phyloP scores from a whole-genome alignment of 805 yeast genomes.

The Myxozyma neglecta region DNA sequence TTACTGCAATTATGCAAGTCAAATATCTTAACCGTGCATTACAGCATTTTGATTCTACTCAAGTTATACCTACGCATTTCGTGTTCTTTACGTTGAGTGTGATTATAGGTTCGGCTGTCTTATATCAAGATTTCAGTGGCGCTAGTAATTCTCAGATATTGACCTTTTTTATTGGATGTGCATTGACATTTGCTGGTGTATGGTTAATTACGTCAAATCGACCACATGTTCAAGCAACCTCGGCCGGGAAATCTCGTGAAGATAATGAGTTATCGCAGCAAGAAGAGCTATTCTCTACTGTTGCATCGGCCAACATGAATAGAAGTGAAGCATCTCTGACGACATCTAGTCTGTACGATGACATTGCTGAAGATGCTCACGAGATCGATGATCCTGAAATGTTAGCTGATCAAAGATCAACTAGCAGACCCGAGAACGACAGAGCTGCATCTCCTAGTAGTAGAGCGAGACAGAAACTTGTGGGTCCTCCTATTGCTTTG shows the following conservation, averaged over 20 bases:
- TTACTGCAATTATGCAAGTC: conserved; percentile 48
- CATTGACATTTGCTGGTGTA: conserved; percentile 46
- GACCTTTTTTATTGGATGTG: conserved; percentile 43
- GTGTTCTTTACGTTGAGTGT: conserved; percentile 50
- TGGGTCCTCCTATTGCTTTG: background rate
- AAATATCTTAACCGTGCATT: conserved; percentile 45
- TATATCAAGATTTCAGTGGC: conserved; percentile 46
- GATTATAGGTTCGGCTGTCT: conserved; percentile 45
- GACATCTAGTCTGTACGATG: conserved; percentile 28
- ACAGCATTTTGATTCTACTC: conserved; percentile 46
- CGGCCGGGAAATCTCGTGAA: background rate
- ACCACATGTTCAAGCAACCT: background rate
- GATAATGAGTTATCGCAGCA: background rate
- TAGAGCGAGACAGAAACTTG: background rate
- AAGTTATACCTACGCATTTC: conserved; percentile 53
- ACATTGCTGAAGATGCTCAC: conserved; percentile 26
- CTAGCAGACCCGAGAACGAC: background rate
- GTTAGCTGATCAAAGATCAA: background rate
- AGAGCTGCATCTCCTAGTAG: background rate
- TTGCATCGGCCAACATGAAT: conserved; percentile 27
- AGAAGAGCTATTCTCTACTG: conserved; percentile 20
- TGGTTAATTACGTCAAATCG: conserved; percentile 41
- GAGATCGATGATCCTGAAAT: conserved; percentile 24
- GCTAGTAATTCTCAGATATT: conserved; percentile 33
- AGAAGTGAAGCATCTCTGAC: conserved; percentile 24